Evolutionary conservation across 1,284 basidiomycete species (phyloP), one percentile per base, ranked within the genome.

Genomic region (Tetrapyrgos nigripes): DNA sequence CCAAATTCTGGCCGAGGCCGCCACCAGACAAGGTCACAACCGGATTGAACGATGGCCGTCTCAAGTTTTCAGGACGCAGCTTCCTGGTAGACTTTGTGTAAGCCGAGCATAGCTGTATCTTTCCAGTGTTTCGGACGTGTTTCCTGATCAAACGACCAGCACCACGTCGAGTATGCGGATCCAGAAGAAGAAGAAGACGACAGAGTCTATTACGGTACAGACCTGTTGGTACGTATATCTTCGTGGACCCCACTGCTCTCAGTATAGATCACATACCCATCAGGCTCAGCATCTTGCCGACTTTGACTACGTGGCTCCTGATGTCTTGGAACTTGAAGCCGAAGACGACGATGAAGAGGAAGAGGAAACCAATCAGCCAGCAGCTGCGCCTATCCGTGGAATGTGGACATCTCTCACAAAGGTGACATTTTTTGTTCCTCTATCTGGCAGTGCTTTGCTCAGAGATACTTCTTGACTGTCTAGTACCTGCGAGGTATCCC

Each of bases 21-120:
- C 19, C 37, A 40, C 17, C 5, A 17, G 37, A 40, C 44, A 35
- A 33, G 28, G 27, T n/a, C 21, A 17, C 37, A 13, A 13, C 43
- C 48, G 13, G 13, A 27, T 48, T 17, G 50, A 48, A 21, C 23
- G 50, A 6, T 27, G 55, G 5, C 56, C 56, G 8, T 53, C 56
- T 24, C 40, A 49, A 27, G 56, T 58, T 3, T 48, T 58, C 24
- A 49, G 48, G 14, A 50, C 33, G 8, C 50, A 50, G 44, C 55
- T 50, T n/a, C 55, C 55, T 24, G 50, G 50, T 49, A 13, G 29
- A 14, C 44, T 14, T 29, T n/a, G 37, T 19, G 51, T 53, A 43
- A 40, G 51, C 37, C 14, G n/a, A 17, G 28, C 35, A n/a, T 45
- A 28, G 19, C 26, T n/a, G 6, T 26, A 53, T 19, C 11, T 46